Evolutionary conservation across 805 yeast genomes (phyloP).

Genomic region (Starmerella sirachaensis): DNA sequence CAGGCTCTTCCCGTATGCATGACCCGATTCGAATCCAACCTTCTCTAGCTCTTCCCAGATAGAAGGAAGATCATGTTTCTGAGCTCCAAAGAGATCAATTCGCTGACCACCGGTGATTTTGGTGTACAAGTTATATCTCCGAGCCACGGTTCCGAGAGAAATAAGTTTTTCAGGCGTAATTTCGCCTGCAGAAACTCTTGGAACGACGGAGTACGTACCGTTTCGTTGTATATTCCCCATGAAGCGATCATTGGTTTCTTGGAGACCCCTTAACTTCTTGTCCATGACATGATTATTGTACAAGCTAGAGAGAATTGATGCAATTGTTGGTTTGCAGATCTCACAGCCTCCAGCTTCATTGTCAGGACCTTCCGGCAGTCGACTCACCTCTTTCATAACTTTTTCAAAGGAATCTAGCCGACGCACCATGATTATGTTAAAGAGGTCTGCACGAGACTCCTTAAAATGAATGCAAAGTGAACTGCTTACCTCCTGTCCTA

Average conservation of each 20-base stretch:
- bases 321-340: slow-evolving; percentile 32
- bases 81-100: slow-evolving; percentile 30
- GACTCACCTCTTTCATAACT: slow-evolving; percentile 27
- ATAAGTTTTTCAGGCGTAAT: slow-evolving; percentile 32
- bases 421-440: slow-evolving; percentile 30
- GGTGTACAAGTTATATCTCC: slow-evolving; percentile 29
- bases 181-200: slow-evolving; percentile 33
- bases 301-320: slow-evolving; percentile 30
- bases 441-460: slow-evolving; percentile 30
- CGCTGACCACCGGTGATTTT: slow-evolving; percentile 33
- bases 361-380: slow-evolving; percentile 14
- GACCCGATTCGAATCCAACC: slow-evolving; percentile 32
- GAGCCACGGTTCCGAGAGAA: slow-evolving; percentile 29
- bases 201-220: slow-evolving; percentile 32
- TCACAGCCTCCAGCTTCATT: slow-evolving; percentile 29
- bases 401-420: slow-evolving; percentile 25
- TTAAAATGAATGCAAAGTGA: slow-evolving; percentile 30
- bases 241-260: slow-evolving; percentile 31
- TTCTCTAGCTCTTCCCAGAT: slow-evolving; percentile 29
- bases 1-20: slow-evolving; percentile 31
- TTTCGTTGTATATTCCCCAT: slow-evolving; percentile 32
- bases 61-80: slow-evolving; percentile 27
- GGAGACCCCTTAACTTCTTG: slow-evolving; percentile 29
- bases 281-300: slow-evolving; percentile 28
- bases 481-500: slow-evolving; percentile 29